A percentile compares a stretch with the other conserved stretches of the same genome.
phyloP scores from a whole-genome alignment of 2,329 filamentous ascomycete genomes.

The Aspergillus viridinutans region DNA sequence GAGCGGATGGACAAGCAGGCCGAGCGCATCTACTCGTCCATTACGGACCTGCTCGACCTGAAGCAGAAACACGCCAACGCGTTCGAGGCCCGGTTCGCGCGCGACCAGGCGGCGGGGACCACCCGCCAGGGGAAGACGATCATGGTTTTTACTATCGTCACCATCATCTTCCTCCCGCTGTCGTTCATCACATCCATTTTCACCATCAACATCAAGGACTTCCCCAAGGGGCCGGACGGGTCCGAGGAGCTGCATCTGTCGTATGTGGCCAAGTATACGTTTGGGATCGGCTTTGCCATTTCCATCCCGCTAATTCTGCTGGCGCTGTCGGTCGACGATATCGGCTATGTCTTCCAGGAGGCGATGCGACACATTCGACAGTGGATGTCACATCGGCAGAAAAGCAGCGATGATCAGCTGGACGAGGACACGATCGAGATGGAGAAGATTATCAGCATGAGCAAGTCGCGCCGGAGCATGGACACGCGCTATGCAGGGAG shows the following conservation, averaged over 20 bases:
- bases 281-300: conserved; percentile 53
- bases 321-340: conserved; percentile 44
- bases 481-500: conserved; percentile 23
- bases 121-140: conserved; percentile 55
- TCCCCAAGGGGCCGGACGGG: conserved; percentile 33
- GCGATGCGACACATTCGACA: conserved; percentile 18
- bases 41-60: conserved; percentile 61
- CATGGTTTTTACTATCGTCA: conserved; percentile 58
- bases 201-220: conserved; percentile 51
- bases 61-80: conserved; percentile 68
- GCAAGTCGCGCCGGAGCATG: conserved; percentile 19
- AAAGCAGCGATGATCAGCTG: neutral
- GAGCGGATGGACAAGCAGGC: conserved; percentile 62
- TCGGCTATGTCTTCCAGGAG: conserved; percentile 29
- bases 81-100: conserved; percentile 57
- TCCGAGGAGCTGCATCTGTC: conserved; percentile 39
- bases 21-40: conserved; percentile 54
- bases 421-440: conserved; percentile 16
- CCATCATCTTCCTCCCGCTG: conserved; percentile 54
- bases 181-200: conserved; percentile 56
- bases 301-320: conserved; percentile 49
- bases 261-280: conserved; percentile 55
- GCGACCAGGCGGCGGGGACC: conserved; percentile 58
- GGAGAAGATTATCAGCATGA: conserved; percentile 24
- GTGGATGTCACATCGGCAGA: conserved; percentile 18